phyloP scores from a whole-genome alignment of 164 flowering plant species.

The Chimonanthus praecox region DNA sequence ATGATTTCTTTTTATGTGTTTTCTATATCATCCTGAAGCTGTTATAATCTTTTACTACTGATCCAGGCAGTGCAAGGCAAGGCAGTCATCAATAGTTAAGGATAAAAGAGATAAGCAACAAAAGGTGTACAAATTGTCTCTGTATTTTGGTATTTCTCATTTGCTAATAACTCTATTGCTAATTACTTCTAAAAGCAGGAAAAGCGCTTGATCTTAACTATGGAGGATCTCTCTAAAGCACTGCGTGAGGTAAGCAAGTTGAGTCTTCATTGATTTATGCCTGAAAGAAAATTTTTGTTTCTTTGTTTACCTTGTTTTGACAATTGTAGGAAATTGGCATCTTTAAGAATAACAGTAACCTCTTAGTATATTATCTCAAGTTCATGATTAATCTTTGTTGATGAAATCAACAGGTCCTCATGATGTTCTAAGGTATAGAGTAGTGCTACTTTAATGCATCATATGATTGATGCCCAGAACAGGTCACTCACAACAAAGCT shows the following conservation, averaged over 20 bases:
- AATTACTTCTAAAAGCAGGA: constrained; percentile 48
- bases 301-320: background rate
- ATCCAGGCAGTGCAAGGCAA: constrained; percentile 85
- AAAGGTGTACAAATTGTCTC: constrained; percentile 45
- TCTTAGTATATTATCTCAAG: too few species aligned
- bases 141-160: background rate
- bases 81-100: constrained; percentile 65
- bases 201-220: constrained; percentile 81
- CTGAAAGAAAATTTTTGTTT: background rate
- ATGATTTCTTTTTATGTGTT: background rate
- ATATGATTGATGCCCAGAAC: too few species aligned
- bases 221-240: constrained; percentile 96
- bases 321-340: background rate
- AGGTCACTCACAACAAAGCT: too few species aligned
- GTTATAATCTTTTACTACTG: background rate
- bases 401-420: too few species aligned
- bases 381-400: too few species aligned
- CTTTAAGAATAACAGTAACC: too few species aligned
- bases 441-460: too few species aligned
- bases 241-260: constrained; percentile 61
- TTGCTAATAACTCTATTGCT: constrained; percentile 4
- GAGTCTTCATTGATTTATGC: background rate
- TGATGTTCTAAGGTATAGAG: too few species aligned
- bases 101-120: constrained; percentile 91
- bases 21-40: background rate